These are phyloP conservation scores for Naganishia friedmannii DNA, from an alignment of 768 basidiomycete genomes.

Conservation along the genomic window DNA sequence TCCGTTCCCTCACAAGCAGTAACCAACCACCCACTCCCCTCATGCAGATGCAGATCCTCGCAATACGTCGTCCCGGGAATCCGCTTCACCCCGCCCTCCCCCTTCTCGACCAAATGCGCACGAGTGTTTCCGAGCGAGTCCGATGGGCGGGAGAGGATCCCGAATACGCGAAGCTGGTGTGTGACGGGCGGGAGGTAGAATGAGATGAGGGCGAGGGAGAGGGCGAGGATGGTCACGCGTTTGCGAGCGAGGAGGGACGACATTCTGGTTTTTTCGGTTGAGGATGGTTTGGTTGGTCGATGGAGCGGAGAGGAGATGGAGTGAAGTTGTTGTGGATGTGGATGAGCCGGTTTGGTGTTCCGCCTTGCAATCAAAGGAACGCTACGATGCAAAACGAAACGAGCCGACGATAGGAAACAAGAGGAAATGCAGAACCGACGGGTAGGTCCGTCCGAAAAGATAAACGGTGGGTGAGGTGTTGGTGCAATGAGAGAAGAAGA, in stretches of 20 bases:
- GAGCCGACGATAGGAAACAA: too few relatives aligned
- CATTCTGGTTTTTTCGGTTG: too few relatives aligned
- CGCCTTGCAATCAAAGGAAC: too few relatives aligned
- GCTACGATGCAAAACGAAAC: too few relatives aligned
- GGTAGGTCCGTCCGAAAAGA: too few relatives aligned
- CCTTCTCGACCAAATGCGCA: neutral
- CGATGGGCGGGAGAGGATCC: neutral
- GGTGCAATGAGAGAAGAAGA: too few relatives aligned
- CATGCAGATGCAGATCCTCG: constrained; percentile 33
- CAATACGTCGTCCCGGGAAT: constrained; percentile 32
- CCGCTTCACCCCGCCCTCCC: neutral
- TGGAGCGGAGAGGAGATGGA: neutral
- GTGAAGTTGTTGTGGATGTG: too few relatives aligned
- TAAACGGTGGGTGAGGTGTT: too few relatives aligned
- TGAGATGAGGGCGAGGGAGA: neutral
- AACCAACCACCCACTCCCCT: constrained; percentile 25
- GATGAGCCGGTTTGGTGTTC: too few relatives aligned
- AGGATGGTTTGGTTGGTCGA: neutral
- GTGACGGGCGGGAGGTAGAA: neutral
- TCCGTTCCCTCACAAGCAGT: constrained; percentile 30
- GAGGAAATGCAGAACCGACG: too few relatives aligned
- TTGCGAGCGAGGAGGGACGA: constrained; percentile 15
- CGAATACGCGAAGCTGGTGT: constrained; percentile 9
- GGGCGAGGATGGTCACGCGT: neutral
- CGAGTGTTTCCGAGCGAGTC: neutral